phyloP scores from a whole-genome alignment of 176 grass and related monocot genomes.

The Calamus simplicifolius region DNA sequence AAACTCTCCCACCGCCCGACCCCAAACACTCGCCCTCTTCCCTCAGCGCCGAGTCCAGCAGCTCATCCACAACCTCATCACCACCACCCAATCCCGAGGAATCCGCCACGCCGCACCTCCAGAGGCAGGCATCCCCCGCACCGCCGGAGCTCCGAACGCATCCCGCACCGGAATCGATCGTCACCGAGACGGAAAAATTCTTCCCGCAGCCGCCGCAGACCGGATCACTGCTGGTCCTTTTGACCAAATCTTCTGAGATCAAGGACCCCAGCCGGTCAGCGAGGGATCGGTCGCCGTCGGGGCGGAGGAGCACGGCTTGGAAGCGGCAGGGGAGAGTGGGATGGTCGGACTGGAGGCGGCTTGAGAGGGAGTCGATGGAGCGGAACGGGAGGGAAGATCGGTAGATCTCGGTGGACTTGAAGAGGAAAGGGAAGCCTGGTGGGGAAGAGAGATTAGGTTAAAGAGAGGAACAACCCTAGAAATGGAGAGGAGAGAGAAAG shows the following conservation, averaged over 20 bases:
- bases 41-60: conserved; percentile 39
- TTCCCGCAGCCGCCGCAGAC: conserved; percentile 14
- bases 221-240: not conserved
- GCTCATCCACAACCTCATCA: conserved; percentile 61
- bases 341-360: conserved; percentile 38
- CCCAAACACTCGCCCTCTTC: not conserved
- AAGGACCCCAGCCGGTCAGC: conserved; percentile 23
- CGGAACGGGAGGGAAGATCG: conserved; percentile 75
- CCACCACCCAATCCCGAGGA: conserved; percentile 14
- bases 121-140: conserved; percentile 18
- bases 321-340: conserved; percentile 50
- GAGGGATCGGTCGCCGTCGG: conserved; percentile 20
- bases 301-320: conserved; percentile 52
- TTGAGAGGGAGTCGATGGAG: conserved; percentile 56
- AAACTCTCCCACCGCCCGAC: conserved; percentile 37
- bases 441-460: not conserved
- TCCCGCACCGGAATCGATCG: conserved; percentile 26
- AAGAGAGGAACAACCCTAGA: not conserved
- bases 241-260: conserved; percentile 41
- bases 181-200: conserved; percentile 52
- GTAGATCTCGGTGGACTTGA: conserved; percentile 84
- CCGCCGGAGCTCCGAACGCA: conserved; percentile 23
- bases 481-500: not conserved
- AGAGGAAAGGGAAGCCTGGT: conserved; percentile 57
- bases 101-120: conserved; percentile 37